Evolutionary conservation across 2,329 filamentous ascomycete species (phyloP), one percentile per base, ranked within the genome.

Genomic region (Bimuria novae-zelandiae): DNA sequence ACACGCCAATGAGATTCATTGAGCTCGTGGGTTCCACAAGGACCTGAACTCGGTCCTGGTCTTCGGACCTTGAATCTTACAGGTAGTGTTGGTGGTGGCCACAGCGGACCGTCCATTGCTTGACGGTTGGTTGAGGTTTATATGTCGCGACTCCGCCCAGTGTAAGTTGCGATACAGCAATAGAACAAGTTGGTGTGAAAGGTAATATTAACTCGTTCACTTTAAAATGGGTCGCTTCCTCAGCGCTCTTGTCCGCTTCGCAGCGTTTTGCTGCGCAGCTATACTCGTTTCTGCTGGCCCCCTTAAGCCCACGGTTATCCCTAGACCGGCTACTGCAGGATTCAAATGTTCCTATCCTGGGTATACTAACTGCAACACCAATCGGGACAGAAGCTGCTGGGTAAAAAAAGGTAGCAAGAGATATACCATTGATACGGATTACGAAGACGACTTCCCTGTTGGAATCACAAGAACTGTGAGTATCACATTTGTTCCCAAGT

Each of bases 381-480:
- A 57, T 4, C 30, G 53, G 8, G 54, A 65, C 42, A 54, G 67
- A 29, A 47, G 39, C 23, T 70, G 67, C 49, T 70, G 67, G 67
- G 57, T 70, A 17, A 62, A 47, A 39, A 49, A 54, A 12, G 51
- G 37, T 30, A 56, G 60, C 16, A 56, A 55, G 21, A 45, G 57
- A 35, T 70, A 57, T 29, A 55, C 62, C 49, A 60, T 68, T 42
- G 48, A 58, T 25, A 65, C 63, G 19, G 57, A 67, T 36, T 70
- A 64, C 35, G 62, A 66, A 49, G 49, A 49, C 14, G 30, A 49
- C 17, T 23, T 54, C 16, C 56, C 58, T 7, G 30, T 45, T 33
- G 52, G 55, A 10, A 57, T 49, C 12, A 41, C 49, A 30, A 36
- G 57, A 50, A 41, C 45, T 17, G 55, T 58, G 37, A 39, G 55